These are phyloP conservation scores for Kalmusia sp. DNA, from an alignment of 2,329 filamentous ascomycete genomes.

Conservation along the genomic window DNA sequence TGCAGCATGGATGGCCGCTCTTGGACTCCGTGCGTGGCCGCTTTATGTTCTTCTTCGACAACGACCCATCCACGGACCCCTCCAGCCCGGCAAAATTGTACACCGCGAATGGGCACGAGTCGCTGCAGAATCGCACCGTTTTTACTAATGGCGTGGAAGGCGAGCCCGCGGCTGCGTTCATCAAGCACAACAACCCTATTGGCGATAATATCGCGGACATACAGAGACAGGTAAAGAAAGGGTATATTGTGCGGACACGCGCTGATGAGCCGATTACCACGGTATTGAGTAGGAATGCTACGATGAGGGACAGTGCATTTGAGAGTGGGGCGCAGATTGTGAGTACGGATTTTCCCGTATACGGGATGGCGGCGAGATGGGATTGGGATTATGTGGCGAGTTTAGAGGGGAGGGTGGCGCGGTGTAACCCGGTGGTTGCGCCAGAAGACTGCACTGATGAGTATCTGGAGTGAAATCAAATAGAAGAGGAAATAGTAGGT, in stretches of 20 bases:
- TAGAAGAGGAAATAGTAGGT: too few relatives aligned
- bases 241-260: constrained; percentile 59
- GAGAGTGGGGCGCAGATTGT: constrained; percentile 59
- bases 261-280: constrained; percentile 56
- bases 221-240: constrained; percentile 53
- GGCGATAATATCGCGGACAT: constrained; percentile 49
- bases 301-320: constrained; percentile 53
- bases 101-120: constrained; percentile 39
- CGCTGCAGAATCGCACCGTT: constrained; percentile 54
- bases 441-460: constrained; percentile 44
- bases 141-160: constrained; percentile 59
- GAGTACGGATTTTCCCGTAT: constrained; percentile 57
- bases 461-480: constrained; percentile 19
- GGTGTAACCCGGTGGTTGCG: constrained; percentile 48
- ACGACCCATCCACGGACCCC: constrained; percentile 48
- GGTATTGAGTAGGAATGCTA: constrained; percentile 49
- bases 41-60: constrained; percentile 61
- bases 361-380: constrained; percentile 57
- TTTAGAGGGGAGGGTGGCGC: constrained; percentile 38
- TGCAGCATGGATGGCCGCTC: constrained; percentile 58
- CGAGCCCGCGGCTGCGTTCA: constrained; percentile 55
- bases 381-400: constrained; percentile 55
- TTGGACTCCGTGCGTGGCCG: constrained; percentile 54
- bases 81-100: constrained; percentile 49
- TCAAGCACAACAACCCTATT: constrained; percentile 57